Conservation (phyloP, 768 basidiomycete species). For the Pleurotus eryngii region DNA sequence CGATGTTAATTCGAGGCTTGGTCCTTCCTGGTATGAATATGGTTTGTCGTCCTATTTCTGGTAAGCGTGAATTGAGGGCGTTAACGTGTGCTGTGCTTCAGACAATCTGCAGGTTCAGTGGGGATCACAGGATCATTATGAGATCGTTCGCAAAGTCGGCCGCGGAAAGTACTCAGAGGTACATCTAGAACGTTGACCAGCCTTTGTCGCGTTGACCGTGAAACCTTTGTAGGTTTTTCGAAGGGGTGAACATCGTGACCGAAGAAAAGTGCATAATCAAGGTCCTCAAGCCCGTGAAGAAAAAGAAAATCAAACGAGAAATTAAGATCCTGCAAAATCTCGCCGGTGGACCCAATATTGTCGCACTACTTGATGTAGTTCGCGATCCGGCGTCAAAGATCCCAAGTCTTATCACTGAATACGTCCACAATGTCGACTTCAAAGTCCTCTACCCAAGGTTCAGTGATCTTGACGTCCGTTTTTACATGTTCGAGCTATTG, state of each 20-base stretch:
- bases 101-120: conserved; percentile 97
- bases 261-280: conserved; percentile 98
- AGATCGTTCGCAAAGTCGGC: conserved; percentile 95
- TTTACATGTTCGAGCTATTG: conserved; percentile 94
- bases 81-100: conserved; percentile 25
- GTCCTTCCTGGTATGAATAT: conserved; percentile 94
- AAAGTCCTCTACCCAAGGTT: conserved; percentile 95
- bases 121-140: conserved; percentile 97
- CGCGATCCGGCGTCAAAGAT: conserved; percentile 96
- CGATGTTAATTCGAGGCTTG: conserved; percentile 84
- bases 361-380: conserved; percentile 91
- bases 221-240: conserved; percentile 64
- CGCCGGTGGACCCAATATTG: conserved; percentile 93
- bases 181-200: conserved; percentile 14
- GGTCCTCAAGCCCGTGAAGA: conserved; percentile 98
- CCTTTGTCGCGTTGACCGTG: conserved; percentile 10
- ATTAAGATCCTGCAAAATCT: conserved; percentile 98
- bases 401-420: conserved; percentile 95
- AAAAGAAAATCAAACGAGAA: conserved; percentile 99
- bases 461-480: conserved; percentile 92
- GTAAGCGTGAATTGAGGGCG: conserved; percentile 17
- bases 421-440: conserved; percentile 97
- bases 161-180: conserved; percentile 96
- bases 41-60: conserved; percentile 46
- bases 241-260: conserved; percentile 86